Conservation (phyloP, 768 basidiomycete genomes). For the Serendipita vermifera region DNA sequence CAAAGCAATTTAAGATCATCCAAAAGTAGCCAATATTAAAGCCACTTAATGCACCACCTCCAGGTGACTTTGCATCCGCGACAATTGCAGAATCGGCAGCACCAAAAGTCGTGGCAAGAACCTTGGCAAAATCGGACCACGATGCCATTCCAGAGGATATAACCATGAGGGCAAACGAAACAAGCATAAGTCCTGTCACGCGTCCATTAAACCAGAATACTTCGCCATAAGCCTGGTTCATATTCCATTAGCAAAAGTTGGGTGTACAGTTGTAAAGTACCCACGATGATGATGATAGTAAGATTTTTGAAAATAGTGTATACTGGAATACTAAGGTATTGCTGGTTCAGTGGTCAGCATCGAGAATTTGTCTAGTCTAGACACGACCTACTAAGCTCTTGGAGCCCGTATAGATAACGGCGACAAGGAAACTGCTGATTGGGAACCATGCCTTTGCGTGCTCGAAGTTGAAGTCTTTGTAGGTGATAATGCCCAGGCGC, state of each 20-base stretch:
- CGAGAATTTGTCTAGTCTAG: constrained; percentile 9
- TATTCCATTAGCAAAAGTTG: constrained; percentile 3
- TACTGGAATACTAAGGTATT: constrained; percentile 92
- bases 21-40: constrained; percentile 83
- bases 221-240: constrained; percentile 94
- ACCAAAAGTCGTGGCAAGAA: constrained; percentile 21
- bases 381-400: constrained; percentile 72
- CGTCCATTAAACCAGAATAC: constrained; percentile 90
- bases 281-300: constrained; percentile 95
- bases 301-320: constrained; percentile 99
- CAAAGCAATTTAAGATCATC: constrained; percentile 89
- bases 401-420: constrained; percentile 94
- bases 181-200: constrained; percentile 75
- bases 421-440: constrained; percentile 80
- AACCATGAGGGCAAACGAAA: constrained; percentile 89
- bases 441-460: constrained; percentile 94
- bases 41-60: too few species aligned
- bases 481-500: constrained; percentile 62
- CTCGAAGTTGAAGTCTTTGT: constrained; percentile 65
- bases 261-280: constrained; percentile 23
- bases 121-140: constrained; percentile 69
- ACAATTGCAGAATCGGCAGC: constrained; percentile 20
- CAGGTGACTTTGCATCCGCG: constrained; percentile 29
- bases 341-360: constrained; percentile 35
- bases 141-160: constrained; percentile 92